Evolutionary conservation across 2,329 filamentous ascomycete species (phyloP).

Genomic region (Aotearoamyces nothofagi): DNA sequence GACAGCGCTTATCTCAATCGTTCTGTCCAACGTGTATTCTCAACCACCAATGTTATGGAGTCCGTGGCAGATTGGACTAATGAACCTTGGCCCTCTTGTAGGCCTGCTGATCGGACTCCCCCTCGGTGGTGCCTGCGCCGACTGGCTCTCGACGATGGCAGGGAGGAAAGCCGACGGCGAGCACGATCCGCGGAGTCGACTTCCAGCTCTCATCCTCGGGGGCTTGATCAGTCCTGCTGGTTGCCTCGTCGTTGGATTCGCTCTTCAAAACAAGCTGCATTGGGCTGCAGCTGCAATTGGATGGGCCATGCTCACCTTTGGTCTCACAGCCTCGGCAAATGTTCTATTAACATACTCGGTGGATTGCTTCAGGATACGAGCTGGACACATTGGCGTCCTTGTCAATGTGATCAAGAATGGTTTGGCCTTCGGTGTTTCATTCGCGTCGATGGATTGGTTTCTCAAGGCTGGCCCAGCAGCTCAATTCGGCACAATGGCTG

Average conservation of each 20-base stretch:
- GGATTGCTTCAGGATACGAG: conserved; percentile 6
- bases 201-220: conserved; percentile 7
- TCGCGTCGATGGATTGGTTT: conserved; percentile 8
- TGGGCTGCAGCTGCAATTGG: conserved; percentile 7
- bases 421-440: conserved; percentile 8
- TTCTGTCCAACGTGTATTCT: no score
- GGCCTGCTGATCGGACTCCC: no score
- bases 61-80: no score
- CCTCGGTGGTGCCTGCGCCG: no score
- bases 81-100: no score
- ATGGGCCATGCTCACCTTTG: conserved; percentile 9
- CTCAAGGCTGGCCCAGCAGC: conserved; percentile 1
- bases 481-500: conserved; percentile 10
- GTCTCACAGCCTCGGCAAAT: conserved; percentile 10
- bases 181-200: conserved; percentile 5
- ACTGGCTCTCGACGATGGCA: conserved; percentile 4
- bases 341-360: conserved; percentile 10
- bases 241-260: conserved; percentile 8
- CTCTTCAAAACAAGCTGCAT: conserved; percentile 5
- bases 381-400: conserved; percentile 8
- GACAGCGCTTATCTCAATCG: no score
- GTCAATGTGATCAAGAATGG: conserved; percentile 11
- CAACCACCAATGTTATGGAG: no score
- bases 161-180: conserved; percentile 1
- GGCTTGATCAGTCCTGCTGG: conserved; percentile 9